A percentile compares a stretch with the other conserved stretches of the same genome.
Conservation (phyloP, 257 asterid species). For the Primulina huaijiensis region DNA sequence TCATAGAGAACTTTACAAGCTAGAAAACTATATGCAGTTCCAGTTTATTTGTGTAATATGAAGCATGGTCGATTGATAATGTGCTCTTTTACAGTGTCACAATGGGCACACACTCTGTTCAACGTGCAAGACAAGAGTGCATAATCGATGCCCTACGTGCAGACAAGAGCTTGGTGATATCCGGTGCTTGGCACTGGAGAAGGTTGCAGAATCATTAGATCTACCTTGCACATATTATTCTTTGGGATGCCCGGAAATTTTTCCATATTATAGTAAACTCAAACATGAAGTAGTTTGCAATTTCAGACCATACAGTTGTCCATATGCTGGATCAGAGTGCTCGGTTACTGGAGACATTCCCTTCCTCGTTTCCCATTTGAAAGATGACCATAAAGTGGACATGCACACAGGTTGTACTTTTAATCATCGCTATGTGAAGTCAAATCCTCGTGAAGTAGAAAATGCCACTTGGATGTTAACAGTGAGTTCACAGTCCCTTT, state of each 20-base stretch:
- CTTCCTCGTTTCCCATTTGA: conserved; percentile 67
- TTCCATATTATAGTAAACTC: conserved; percentile 77
- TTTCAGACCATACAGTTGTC: conserved; percentile 68
- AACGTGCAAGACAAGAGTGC: conserved; percentile 69
- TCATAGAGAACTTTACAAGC: neutral
- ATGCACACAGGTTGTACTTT: conserved; percentile 87
- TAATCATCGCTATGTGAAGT: conserved; percentile 78
- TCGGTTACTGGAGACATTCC: conserved; percentile 67
- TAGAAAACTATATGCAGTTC: neutral
- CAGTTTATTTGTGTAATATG: conserved; percentile 7
- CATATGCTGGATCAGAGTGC: conserved; percentile 85
- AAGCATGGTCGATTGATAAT: neutral
- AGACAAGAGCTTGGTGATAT: conserved; percentile 82
- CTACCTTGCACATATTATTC: conserved; percentile 68
- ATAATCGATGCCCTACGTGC: conserved; percentile 76
- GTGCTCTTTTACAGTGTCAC: conserved; percentile 42
- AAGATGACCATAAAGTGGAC: conserved; percentile 82
- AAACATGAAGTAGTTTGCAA: conserved; percentile 71
- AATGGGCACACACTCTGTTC: conserved; percentile 60
- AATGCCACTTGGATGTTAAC: conserved; percentile 90
- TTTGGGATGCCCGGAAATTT: conserved; percentile 74
- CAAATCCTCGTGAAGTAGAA: conserved; percentile 83
- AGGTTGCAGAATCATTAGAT: conserved; percentile 74
- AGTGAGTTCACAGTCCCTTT: conserved; percentile 37
- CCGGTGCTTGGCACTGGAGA: conserved; percentile 74